Evolutionary conservation across 345 rosid genomes (phyloP).

Genomic region (Moricandia arvensis): DNA sequence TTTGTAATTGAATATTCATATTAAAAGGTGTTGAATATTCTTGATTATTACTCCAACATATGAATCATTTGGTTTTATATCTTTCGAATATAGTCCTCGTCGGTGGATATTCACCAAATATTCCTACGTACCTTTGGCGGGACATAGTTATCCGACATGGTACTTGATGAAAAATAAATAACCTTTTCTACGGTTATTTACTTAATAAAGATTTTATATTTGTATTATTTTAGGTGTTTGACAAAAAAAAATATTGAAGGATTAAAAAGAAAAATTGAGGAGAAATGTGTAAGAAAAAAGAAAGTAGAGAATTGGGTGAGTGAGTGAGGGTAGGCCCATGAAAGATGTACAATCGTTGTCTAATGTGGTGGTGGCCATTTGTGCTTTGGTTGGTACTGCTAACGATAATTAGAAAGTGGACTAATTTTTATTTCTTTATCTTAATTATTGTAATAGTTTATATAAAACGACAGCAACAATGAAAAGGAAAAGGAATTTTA

Average conservation of each 20-base stretch:
- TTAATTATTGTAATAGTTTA: not conserved
- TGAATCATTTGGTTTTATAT: conserved; percentile 21
- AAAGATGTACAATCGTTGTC: conserved; percentile 39
- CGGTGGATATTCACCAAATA: conserved; percentile 35
- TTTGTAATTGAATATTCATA: not conserved
- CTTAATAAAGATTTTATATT: too few relatives aligned
- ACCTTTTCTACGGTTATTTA: not conserved
- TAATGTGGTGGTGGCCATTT: conserved; percentile 32
- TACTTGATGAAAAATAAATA: not conserved
- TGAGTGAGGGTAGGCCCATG: conserved; percentile 27
- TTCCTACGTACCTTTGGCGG: conserved; percentile 15
- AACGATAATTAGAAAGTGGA: conserved; percentile 31
- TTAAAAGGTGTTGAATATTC: conserved; percentile 2
- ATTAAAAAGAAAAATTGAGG: not conserved
- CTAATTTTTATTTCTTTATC: conserved; percentile 9
- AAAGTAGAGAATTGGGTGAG: not conserved
- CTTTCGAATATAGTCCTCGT: conserved; percentile 18
- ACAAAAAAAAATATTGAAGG: not conserved
- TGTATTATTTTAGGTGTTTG: not conserved
- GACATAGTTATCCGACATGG: conserved; percentile 6
- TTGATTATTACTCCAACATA: conserved; percentile 12
- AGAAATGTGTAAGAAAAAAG: not conserved
- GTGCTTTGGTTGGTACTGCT: conserved; percentile 26
- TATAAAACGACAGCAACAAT: not conserved
- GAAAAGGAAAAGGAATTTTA: not conserved